Evolutionary conservation across 108 stramenopile species (phyloP), one percentile per base, ranked within the genome.

Genomic region (Skeletonema tropicum): DNA sequence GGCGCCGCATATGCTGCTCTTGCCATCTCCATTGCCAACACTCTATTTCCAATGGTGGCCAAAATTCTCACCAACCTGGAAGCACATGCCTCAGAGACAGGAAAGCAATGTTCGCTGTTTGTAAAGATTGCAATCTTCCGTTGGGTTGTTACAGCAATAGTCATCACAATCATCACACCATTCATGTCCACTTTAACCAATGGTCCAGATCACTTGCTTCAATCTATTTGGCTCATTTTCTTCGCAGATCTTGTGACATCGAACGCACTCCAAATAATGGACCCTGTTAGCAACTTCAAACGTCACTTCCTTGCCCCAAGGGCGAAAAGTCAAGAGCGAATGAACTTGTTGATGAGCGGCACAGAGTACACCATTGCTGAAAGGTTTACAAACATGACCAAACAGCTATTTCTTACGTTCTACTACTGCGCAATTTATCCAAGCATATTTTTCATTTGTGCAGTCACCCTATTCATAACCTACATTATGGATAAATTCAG

Each of bases 341-440:
- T 95, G 94, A 91, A 95, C 70, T 73, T 89, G 5, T 66, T 69
- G 35, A 92, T 96, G 83, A 68, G 84, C 52, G 95, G 95, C n/a
- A 72, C 80, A n/a, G 82, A 80, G 73, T 85, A 86, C 58, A 78
- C 83, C 38, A 76, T 95, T 19, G 94, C 94, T 23, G 94, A 95
- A 58, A 84, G 92, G 19, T 92, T 90, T 66, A 86, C 85, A 49
- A 86, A 83, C 66, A 75, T 80, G 74, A 73, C 79, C 39, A 86
- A 92, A 73, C 85, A 88, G 32, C 61, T 94, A 30, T 92, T 96
- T 62, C 76, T 96, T 48, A 70, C 80, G 46, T 75, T 94, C 29
- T 94, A 87, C 85, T 94, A 94, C 75, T 91, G 84, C 61, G 70
- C 92, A 19, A 87, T 94, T 26, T 96, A 84, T 70, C 95, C 93